Evolutionary conservation across 805 yeast species (phyloP), one percentile per base, ranked within the genome.

Genomic region (Cephaloascus albidus): DNA sequence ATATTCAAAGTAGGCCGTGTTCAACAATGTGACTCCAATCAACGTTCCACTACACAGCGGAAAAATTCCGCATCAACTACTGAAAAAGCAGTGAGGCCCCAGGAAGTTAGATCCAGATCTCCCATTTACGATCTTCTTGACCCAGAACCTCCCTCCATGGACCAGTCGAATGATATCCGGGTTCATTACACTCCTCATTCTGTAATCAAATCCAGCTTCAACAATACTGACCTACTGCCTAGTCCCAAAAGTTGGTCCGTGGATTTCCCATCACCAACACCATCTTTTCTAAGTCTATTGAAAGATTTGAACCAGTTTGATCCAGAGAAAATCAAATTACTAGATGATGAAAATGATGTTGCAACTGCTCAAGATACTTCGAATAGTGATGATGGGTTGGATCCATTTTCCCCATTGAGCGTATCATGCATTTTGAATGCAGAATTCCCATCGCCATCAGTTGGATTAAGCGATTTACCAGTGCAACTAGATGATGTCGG

Each of bases 401-500:
- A 23, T 8, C 10, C 28, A 8, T 23, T 23, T 12, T 23, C 28
- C 6, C 28, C 28, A 6, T 12, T 8, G 28, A 6, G 12, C 12
- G 12, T 12, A 12, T 23, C 28, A 23, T 12, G 10, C 12, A 8
- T 23, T 8, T 12, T 23, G 28, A 23, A 23, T 23, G 6, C 12
- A 6, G 12, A 12, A 12, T 23, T 8, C 20, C 19, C 38, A 32
- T 43, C 44, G 26, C 55, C 56, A 30, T 65, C 64, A 4, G 55
- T 63, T 14, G 39, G 50, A 14, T 44, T 56, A 23, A 33, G 39
- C 20, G 51, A 49, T 28, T 44, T 58, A 26, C 51, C 54, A 14
- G 26, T 18, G 23, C 20, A 46, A 12, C 48, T 69, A 30, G 48
- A 63, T 4, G 54, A 60, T 4, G 45, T 57, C n/a, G 67, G 66